Conservation (phyloP, 2,329 filamentous ascomycete genomes). For the Fusarium sp. region DNA sequence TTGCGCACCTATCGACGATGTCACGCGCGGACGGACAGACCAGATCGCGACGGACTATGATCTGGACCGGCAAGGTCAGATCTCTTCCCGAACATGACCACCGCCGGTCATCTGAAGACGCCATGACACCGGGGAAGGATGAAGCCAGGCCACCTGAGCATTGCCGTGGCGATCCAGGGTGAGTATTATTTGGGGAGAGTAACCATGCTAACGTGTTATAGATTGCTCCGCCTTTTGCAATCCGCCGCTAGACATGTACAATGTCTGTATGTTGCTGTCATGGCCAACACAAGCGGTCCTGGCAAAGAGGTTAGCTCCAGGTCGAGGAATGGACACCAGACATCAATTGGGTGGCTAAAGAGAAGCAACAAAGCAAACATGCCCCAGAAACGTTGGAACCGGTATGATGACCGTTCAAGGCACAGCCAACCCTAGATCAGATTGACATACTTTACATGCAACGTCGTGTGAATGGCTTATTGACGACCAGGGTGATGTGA, state of each 20-base stretch:
- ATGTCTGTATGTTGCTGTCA: neutral
- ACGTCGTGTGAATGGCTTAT: slow-evolving; percentile 25
- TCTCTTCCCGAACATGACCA: slow-evolving; percentile 10
- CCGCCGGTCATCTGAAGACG: slow-evolving; percentile 6
- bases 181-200: slow-evolving; percentile 4
- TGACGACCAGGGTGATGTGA: slow-evolving; percentile 39
- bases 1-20: slow-evolving; percentile 39
- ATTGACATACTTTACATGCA: slow-evolving; percentile 21
- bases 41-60: slow-evolving; percentile 35
- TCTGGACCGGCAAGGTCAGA: slow-evolving; percentile 19
- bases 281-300: neutral
- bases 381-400: slow-evolving; percentile 18
- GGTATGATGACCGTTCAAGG: slow-evolving; percentile 8
- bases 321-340: neutral
- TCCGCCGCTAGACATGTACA: neutral
- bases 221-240: slow-evolving; percentile 6
- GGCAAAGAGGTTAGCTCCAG: neutral
- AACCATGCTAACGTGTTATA: neutral
- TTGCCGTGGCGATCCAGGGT: slow-evolving; percentile 35
- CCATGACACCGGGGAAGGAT: neutral
- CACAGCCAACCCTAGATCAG: slow-evolving; percentile 10
- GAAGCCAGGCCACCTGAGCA: slow-evolving; percentile 32
- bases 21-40: slow-evolving; percentile 35
- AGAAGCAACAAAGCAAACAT: slow-evolving; percentile 23
- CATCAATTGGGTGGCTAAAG: slow-evolving; percentile 2